A percentile compares a stretch with the other conserved stretches of the same genome.
phyloP scores from a whole-genome alignment of 2,329 filamentous ascomycete species.

The Hysterium pulicare region DNA sequence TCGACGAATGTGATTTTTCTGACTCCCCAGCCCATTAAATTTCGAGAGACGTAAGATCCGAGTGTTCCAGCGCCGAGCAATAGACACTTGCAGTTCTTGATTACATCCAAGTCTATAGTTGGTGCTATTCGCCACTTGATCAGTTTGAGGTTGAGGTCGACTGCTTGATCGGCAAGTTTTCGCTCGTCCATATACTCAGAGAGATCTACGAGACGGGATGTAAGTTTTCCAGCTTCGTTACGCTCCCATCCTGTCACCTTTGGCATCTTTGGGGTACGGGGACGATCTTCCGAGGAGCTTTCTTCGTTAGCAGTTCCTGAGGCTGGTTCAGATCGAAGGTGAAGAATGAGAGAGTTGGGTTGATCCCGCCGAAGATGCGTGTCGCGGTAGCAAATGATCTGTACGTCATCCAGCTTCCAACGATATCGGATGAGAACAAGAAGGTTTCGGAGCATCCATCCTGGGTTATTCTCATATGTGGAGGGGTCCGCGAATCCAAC shows the following conservation, averaged over 20 bases:
- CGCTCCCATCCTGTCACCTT: slow-evolving; percentile 97
- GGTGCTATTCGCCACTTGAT: slow-evolving; percentile 99
- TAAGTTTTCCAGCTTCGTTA: slow-evolving; percentile 72
- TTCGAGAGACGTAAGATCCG: slow-evolving; percentile 88
- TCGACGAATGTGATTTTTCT: slow-evolving; percentile 94
- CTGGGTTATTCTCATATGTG: slow-evolving; percentile 80
- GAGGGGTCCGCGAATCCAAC: slow-evolving; percentile 90
- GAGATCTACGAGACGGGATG: slow-evolving; percentile 74
- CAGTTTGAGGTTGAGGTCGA: slow-evolving; percentile 92
- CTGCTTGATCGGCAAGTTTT: slow-evolving; percentile 84
- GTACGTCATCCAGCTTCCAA: slow-evolving; percentile 71
- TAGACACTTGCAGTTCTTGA: slow-evolving; percentile 87
- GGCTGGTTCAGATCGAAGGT: slow-evolving; percentile 23
- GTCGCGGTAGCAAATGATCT: slow-evolving; percentile 89
- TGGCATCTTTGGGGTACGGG: slow-evolving; percentile 58
- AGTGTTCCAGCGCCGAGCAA: slow-evolving; percentile 89
- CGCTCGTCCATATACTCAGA: slow-evolving; percentile 91
- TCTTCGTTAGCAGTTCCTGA: slow-evolving; percentile 8
- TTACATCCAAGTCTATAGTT: slow-evolving; percentile 77
- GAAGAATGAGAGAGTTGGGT: slow-evolving; percentile 75
- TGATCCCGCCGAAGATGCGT: slow-evolving; percentile 73
- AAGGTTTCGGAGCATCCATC: slow-evolving; percentile 90
- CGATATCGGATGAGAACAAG: slow-evolving; percentile 79
- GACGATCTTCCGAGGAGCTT: slow-evolving; percentile 18
- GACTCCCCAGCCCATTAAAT: slow-evolving; percentile 92